phyloP scores from a whole-genome alignment of 352 stramenopile genomes.

The Phytophthora macrochlamydospora region DNA sequence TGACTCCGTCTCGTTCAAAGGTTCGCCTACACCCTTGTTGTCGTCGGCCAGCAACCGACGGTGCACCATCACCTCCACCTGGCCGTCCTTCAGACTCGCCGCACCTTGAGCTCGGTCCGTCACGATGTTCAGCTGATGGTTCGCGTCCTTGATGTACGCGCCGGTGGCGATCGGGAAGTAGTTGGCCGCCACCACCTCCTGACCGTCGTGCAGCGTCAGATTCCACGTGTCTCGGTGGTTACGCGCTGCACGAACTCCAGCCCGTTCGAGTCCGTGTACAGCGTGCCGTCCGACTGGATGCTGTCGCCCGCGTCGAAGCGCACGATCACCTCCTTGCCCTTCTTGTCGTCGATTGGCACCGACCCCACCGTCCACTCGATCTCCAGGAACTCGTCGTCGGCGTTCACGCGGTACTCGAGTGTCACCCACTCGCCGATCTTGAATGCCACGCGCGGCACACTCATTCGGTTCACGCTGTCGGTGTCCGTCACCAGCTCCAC shows the following conservation, averaged over 20 bases:
- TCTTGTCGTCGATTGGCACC: slow-evolving; percentile 73
- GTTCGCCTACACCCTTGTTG: slow-evolving; percentile 91
- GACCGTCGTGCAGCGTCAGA: slow-evolving; percentile 85
- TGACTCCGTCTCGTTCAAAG: slow-evolving; percentile 93
- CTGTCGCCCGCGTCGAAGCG: slow-evolving; percentile 77
- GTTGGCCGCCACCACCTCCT: slow-evolving; percentile 95
- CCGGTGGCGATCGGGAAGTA: slow-evolving; percentile 98
- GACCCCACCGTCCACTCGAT: slow-evolving; percentile 94
- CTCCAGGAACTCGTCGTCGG: slow-evolving; percentile 89
- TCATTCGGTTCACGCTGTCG: slow-evolving; percentile 22
- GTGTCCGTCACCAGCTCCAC: slow-evolving; percentile 48
- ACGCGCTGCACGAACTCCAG: slow-evolving; percentile 93
- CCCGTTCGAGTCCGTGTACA: slow-evolving; percentile 97
- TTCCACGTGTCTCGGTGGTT: slow-evolving; percentile 92
- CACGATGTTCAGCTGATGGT: slow-evolving; percentile 85
- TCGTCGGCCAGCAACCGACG: slow-evolving; percentile 94
- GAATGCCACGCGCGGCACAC: slow-evolving; percentile 65
- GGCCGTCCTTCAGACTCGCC: slow-evolving; percentile 88
- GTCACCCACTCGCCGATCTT: slow-evolving; percentile 90
- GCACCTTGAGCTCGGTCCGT: slow-evolving; percentile 94
- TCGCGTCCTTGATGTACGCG: slow-evolving; percentile 92
- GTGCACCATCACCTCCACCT: slow-evolving; percentile 99
- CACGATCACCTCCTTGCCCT: slow-evolving; percentile 96
- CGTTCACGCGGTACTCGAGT: slow-evolving; percentile 90
- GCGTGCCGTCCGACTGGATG: slow-evolving; percentile 55